Evolutionary conservation across 192 early-diverging fungal species (phyloP), one percentile per base, ranked within the genome.

Genomic region (Paraglomus brasilianum): DNA sequence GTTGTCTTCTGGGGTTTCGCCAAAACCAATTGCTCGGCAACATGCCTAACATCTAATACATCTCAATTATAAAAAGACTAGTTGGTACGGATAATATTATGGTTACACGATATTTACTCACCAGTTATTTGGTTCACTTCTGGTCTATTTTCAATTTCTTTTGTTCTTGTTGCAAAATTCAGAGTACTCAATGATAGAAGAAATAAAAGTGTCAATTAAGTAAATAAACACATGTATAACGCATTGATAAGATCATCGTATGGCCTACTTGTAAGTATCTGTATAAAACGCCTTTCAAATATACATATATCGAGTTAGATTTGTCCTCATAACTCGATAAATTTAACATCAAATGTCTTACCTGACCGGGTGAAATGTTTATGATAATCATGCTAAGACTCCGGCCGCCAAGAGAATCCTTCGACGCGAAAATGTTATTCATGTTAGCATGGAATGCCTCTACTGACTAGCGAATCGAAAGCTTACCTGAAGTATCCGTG

Each of bases 311-410:
- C 30, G 1, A 30, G 39, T 51, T 11, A 39, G 13, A 40, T 2
- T 50, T 39, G 43, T n/a, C 82, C 85, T 59, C 83, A 78, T 22
- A 85, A 83, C 30, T 83, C 81, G 45, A 77, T 72, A 66, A 49
- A 49, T n/a, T 14, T 74, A 51, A 49, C 13, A 14, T 4, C 14
- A 14, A n/a, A 49, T n/a, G 48, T 63, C 83, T 79, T 46, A 55
- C 68, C 66, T 79, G 73, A 13, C 79, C 84, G 0, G 85, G 87
- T 2, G 88, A 78, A 11, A 87, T 80, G 51, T 88, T 88, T 45
- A 87, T 83, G 65, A 90, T 84, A 83, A 90, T 87, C 80, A 89
- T 80, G 41, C 82, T 85, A 47, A 80, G 60, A 21, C 82, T 80
- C 22, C 73, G 77, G 14, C 89, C 89, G 45, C 87, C 89, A 8